Conservation (phyloP, 345 rosid species). For the Eucalyptus erythrocorys region DNA sequence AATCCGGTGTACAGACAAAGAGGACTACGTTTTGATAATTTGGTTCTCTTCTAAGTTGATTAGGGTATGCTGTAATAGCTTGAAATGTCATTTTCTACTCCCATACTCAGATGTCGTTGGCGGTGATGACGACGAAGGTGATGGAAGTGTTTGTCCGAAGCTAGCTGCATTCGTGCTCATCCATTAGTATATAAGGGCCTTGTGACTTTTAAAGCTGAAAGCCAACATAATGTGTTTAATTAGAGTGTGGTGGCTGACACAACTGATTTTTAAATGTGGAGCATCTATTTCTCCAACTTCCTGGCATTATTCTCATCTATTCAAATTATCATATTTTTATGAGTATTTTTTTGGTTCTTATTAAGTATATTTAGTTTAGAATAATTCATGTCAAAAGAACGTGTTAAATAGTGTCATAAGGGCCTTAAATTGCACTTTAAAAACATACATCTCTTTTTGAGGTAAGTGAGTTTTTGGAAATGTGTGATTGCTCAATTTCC, state of each 20-base stretch:
- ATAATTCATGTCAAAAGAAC: background rate
- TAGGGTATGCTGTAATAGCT: background rate
- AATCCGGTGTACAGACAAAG: background rate
- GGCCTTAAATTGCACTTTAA: background rate
- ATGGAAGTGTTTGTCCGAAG: background rate
- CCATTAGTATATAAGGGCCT: background rate
- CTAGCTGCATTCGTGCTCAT: background rate
- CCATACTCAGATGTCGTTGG: background rate
- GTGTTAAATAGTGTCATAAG: background rate
- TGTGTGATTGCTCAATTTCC: background rate
- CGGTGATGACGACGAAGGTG: rapidly evolving
- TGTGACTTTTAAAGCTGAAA: background rate
- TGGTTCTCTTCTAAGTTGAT: background rate
- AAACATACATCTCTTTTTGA: background rate
- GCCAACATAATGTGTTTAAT: background rate
- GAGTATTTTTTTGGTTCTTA: background rate
- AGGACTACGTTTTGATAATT: background rate
- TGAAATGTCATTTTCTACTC: background rate
- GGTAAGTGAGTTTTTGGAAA: background rate
- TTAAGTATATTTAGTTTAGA: background rate
- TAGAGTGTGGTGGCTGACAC: background rate
- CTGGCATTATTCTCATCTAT: background rate
- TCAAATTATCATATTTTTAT: background rate
- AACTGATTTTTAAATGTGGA: background rate
- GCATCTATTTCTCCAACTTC: background rate